Evolutionary conservation across 2,329 filamentous ascomycete genomes (phyloP).

Genomic region (Colletotrichum cereale): DNA sequence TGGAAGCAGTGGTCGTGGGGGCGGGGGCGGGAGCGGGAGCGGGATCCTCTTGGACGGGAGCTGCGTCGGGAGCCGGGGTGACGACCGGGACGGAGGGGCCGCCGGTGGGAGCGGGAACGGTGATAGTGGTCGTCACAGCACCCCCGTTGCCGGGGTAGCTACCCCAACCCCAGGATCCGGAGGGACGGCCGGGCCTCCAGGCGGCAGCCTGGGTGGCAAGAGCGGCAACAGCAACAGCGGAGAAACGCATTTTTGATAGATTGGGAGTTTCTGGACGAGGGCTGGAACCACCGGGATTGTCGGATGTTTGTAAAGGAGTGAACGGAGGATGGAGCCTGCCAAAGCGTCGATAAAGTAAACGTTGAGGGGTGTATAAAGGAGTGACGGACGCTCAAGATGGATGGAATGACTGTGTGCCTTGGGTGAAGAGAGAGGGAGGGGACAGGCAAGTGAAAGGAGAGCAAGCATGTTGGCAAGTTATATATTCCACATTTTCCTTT

Average conservation of each 20-base stretch:
- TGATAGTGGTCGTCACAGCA: slow-evolving; percentile 13
- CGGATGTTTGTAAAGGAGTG: slow-evolving; percentile 6
- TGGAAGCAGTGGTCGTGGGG: slow-evolving; percentile 17
- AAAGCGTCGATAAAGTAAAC: slow-evolving; percentile 34
- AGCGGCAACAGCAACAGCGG: slow-evolving; percentile 32
- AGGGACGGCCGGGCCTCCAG: slow-evolving; percentile 13
- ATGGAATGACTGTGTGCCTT: slow-evolving; percentile 7
- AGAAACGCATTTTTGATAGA: slow-evolving; percentile 40
- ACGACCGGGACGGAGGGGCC: slow-evolving; percentile 12
- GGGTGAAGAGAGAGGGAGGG: not conserved
- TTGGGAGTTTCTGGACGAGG: not conserved
- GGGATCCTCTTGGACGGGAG: slow-evolving; percentile 28
- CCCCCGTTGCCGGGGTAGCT: not conserved
- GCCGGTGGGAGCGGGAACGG: slow-evolving; percentile 12
- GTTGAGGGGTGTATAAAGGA: slow-evolving; percentile 30
- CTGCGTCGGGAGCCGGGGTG: slow-evolving; percentile 43
- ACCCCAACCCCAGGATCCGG: slow-evolving; percentile 31
- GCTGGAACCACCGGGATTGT: slow-evolving; percentile 35
- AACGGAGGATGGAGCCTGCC: slow-evolving; percentile 38
- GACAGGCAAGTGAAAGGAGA: not conserved
- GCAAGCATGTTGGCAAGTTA: not conserved
- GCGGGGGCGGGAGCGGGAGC: slow-evolving; percentile 40
- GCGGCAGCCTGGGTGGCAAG: slow-evolving; percentile 38
- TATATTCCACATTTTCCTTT: slow-evolving; percentile 10
- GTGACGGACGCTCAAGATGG: slow-evolving; percentile 23